Evolutionary conservation across 768 basidiomycete genomes (phyloP).

Genomic region (Fistulinella prunicolor): DNA sequence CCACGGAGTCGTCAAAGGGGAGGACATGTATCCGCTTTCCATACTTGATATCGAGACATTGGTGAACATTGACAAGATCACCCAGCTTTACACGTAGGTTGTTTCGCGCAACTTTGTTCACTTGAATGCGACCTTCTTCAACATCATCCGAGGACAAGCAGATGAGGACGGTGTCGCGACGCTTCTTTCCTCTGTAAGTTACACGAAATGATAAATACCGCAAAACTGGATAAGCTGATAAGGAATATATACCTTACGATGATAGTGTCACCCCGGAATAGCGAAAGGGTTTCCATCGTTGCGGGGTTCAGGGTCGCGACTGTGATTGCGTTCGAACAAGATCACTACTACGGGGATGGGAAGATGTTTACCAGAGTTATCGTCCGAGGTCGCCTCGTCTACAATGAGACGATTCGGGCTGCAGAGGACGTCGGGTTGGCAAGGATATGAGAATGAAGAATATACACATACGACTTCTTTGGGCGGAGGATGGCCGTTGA

Average conservation of each 20-base stretch:
- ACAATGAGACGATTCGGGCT: slow-evolving; percentile 98
- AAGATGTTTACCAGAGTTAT: slow-evolving; percentile 78
- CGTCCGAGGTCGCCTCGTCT: slow-evolving; percentile 90
- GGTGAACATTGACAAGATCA: slow-evolving; percentile 93
- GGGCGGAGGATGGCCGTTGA: slow-evolving; percentile 94
- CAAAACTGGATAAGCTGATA: background rate
- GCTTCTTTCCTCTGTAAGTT: slow-evolving; percentile 82
- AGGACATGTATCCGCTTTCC: slow-evolving; percentile 96
- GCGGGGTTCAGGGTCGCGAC: slow-evolving; percentile 95
- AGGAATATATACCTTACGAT: slow-evolving; percentile 70
- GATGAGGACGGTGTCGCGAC: slow-evolving; percentile 96
- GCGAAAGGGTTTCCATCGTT: slow-evolving; percentile 90
- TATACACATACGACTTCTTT: slow-evolving; percentile 90
- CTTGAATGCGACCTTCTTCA: slow-evolving; percentile 95
- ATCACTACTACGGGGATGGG: slow-evolving; percentile 9
- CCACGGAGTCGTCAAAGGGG: slow-evolving; percentile 97
- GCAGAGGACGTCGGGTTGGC: slow-evolving; percentile 18
- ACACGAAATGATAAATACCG: slow-evolving; percentile 3
- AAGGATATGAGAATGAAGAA: slow-evolving; percentile 6
- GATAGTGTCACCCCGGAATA: slow-evolving; percentile 97
- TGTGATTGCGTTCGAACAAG: slow-evolving; percentile 25
- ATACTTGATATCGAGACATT: slow-evolving; percentile 97
- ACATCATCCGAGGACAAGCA: slow-evolving; percentile 94
- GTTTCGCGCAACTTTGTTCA: slow-evolving; percentile 99
- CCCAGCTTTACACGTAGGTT: slow-evolving; percentile 97